Conservation (phyloP, 345 rosid genomes). For the Pistacia vera region DNA sequence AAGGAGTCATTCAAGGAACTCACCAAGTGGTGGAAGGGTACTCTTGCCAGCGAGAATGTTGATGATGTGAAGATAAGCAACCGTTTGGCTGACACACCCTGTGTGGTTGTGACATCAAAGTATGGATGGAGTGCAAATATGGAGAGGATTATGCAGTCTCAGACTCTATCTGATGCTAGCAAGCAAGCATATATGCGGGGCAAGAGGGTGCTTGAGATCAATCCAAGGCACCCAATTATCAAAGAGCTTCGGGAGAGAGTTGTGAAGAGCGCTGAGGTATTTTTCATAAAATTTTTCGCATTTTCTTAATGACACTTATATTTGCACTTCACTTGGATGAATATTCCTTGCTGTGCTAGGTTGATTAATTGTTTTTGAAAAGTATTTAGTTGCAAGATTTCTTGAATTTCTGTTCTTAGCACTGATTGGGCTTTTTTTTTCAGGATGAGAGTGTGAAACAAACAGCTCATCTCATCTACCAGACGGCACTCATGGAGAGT, state of each 20-base stretch:
- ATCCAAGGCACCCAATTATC: slow-evolving; percentile 93
- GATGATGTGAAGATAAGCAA: slow-evolving; percentile 91
- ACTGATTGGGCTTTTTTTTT: slow-evolving; percentile 6
- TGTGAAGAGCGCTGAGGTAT: slow-evolving; percentile 82
- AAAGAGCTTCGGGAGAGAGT: slow-evolving; percentile 92
- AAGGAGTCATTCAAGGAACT: slow-evolving; percentile 94
- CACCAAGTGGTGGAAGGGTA: slow-evolving; percentile 91
- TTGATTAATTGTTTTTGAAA: background rate
- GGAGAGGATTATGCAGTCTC: slow-evolving; percentile 99
- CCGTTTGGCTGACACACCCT: slow-evolving; percentile 90
- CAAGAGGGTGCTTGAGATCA: slow-evolving; percentile 94
- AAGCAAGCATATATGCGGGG: slow-evolving; percentile 96
- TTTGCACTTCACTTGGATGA: background rate
- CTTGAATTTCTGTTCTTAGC: background rate
- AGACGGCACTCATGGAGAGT: slow-evolving; percentile 94
- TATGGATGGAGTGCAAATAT: slow-evolving; percentile 98
- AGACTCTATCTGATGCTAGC: slow-evolving; percentile 86
- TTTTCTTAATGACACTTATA: background rate
- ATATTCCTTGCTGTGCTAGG: background rate
- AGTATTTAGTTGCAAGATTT: background rate
- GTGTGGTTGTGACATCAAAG: slow-evolving; percentile 93
- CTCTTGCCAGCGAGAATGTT: slow-evolving; percentile 78
- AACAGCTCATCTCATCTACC: slow-evolving; percentile 89
- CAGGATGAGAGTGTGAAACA: slow-evolving; percentile 78
- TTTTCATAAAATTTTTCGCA: background rate